Evolutionary conservation across 768 basidiomycete species (phyloP).

Genomic region (Ramaria sp.): DNA sequence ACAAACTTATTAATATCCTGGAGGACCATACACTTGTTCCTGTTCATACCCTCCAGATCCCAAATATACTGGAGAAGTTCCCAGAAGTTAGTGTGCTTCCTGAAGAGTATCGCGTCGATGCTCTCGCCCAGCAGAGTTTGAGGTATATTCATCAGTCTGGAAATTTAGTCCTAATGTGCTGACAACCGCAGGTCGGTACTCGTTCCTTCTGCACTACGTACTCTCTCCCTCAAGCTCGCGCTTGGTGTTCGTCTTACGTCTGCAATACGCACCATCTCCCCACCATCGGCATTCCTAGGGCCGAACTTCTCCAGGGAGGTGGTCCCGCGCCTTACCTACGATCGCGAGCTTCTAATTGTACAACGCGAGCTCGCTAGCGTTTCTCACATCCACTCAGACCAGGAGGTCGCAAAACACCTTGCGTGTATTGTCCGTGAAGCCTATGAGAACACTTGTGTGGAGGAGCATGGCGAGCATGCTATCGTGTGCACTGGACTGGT

Average conservation of each 20-base stretch:
- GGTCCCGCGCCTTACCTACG: constrained; percentile 37
- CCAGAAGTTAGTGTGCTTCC: constrained; percentile 30
- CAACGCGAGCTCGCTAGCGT: constrained; percentile 45
- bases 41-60: constrained; percentile 26
- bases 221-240: constrained; percentile 32
- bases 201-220: constrained; percentile 31
- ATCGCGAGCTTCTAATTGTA: constrained; percentile 38
- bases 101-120: constrained; percentile 27
- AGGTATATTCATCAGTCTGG: background rate
- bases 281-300: constrained; percentile 43
- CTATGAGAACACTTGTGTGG: constrained; percentile 15
- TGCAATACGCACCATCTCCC: constrained; percentile 49
- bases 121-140: background rate
- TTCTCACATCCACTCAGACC: constrained; percentile 33
- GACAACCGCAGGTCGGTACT: constrained; percentile 33
- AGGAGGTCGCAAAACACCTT: constrained; percentile 43
- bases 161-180: no score
- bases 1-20: background rate
- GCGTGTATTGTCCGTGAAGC: constrained; percentile 42
- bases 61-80: constrained; percentile 34
- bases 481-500: constrained; percentile 49
- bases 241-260: constrained; percentile 48
- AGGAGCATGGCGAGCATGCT: constrained; percentile 33
- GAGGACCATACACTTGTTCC: background rate
- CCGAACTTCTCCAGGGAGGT: constrained; percentile 44